phyloP scores from a whole-genome alignment of 1,284 basidiomycete species.

The Cryptococcus maquisensis region DNA sequence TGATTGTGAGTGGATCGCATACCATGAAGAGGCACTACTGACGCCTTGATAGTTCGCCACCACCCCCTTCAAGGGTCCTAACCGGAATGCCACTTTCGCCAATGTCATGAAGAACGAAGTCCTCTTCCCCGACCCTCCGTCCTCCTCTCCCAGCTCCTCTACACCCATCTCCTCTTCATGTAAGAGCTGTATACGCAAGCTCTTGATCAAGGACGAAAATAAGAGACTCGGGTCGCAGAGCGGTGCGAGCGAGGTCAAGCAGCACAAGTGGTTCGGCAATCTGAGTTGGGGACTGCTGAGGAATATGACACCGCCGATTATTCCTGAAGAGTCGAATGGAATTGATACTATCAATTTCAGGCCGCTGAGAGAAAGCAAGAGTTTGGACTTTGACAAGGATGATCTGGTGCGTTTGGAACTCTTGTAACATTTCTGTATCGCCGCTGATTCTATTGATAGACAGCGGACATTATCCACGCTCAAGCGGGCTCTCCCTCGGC shows the following conservation, averaged over 20 bases:
- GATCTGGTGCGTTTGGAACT: constrained; percentile 36
- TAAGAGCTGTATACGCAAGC: constrained; percentile 79
- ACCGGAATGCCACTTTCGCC: constrained; percentile 91
- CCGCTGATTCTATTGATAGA: neutral
- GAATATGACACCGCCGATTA: constrained; percentile 89
- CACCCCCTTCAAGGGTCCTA: constrained; percentile 95
- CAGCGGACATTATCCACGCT: constrained; percentile 41
- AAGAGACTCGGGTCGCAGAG: constrained; percentile 83
- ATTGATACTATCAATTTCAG: constrained; percentile 87
- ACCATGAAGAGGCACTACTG: constrained; percentile 4
- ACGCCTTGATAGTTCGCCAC: constrained; percentile 72
- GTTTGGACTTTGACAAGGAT: constrained; percentile 64
- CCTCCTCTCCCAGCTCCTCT: constrained; percentile 59
- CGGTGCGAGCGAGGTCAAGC: constrained; percentile 97
- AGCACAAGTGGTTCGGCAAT: constrained; percentile 96
- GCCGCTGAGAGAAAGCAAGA: constrained; percentile 80
- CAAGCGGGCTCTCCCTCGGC: constrained; percentile 42
- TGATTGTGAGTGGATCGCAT: constrained; percentile 76
- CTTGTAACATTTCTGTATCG: no score
- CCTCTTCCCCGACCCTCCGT: constrained; percentile 81
- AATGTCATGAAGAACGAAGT: constrained; percentile 89
- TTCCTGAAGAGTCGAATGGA: constrained; percentile 76
- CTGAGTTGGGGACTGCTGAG: constrained; percentile 95
- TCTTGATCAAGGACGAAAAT: constrained; percentile 90
- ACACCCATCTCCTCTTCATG: constrained; percentile 53